A percentile compares a stretch with the other conserved stretches of the same genome.
These are phyloP conservation scores for Exophiala sp. DNA, from an alignment of 2,329 filamentous ascomycete genomes.

Conservation along the genomic window DNA sequence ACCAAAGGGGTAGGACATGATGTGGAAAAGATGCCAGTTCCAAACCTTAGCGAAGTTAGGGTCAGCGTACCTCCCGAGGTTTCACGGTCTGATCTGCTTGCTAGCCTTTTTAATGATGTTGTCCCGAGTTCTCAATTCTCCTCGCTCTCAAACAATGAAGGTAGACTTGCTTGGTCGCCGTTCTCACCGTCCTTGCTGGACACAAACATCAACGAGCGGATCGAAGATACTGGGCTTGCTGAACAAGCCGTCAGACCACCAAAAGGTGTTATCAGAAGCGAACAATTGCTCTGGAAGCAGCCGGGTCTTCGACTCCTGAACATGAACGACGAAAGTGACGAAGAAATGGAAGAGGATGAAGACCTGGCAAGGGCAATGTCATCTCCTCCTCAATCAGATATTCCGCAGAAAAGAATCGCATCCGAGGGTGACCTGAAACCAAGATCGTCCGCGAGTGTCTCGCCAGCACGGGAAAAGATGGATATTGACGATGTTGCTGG, in stretches of 20 bases:
- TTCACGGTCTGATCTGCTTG: too few species aligned
- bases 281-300: constrained; percentile 25
- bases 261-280: constrained; percentile 15
- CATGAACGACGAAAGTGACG: constrained; percentile 12
- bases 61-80: too few species aligned
- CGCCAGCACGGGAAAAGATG: not conserved
- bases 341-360: constrained; percentile 11
- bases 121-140: not conserved
- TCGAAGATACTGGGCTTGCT: constrained; percentile 4
- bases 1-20: too few species aligned
- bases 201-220: constrained; percentile 2
- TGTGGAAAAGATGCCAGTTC: too few species aligned
- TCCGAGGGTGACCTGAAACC: not conserved
- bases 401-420: constrained; percentile 11
- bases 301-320: constrained; percentile 23
- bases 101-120: not conserved
- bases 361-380: constrained; percentile 2
- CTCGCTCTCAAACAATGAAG: not conserved
- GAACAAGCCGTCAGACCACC: not conserved
- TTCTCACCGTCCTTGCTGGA: not conserved
- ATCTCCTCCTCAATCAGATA: not conserved
- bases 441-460: not conserved
- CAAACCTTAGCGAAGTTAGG: too few species aligned
- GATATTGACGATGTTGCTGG: not conserved
- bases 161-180: constrained; percentile 1